Base-by-base conservation (phyloP, 2,329 filamentous ascomycete species). In the Macroventuria anomochaeta region DNA sequence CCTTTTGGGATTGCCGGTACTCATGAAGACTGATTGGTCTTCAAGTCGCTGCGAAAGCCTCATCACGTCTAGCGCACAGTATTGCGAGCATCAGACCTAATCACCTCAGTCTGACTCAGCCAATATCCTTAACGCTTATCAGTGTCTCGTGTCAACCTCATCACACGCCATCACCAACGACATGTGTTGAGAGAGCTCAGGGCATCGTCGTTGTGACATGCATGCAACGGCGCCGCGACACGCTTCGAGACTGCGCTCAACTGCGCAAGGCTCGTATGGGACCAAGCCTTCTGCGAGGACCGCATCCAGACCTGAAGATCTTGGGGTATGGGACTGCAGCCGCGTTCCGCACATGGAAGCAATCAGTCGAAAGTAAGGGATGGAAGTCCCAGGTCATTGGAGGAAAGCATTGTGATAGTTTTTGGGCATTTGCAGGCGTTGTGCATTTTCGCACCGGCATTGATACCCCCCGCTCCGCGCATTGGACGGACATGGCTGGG, bases 381-480 rank as follows among this genome's bases (percentile, higher is more conserved):
- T 44, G 49, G 39, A 48, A 38, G 39, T 49, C 40, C 39, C 51
- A 3, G 28, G 34, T 41, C 17, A 61, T 61, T 57, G 58, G 61
- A 58, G 56, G 58, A 49, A 57, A 55, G 43, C 37, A 38, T 47
- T 63, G 52, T 61, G 56, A 58, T 37, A 38, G 6, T 46, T 34
- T 49, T 58, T 57, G 42, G 21, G 55, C 58, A 60, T 60, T 61
- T 58, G 56, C 52, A 61, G 58, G 53, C 42, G 52, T 55, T 54
- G 44, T 48, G 37, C 37, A 42, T 46, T 46, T 37, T 55, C 34
- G 46, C 43, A 52, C 43, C 53, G 50, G 49, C 59, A 60, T 61
- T 39, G 57, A 67, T 67, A 67, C 64, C 64, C n/a, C 63, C 63
- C 58, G 50, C 54, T 58, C 60, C 58, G 58, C 57, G 31, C 42